Base-by-base conservation (phyloP, 805 yeast species). In the Yarrowia sp. region DNA sequence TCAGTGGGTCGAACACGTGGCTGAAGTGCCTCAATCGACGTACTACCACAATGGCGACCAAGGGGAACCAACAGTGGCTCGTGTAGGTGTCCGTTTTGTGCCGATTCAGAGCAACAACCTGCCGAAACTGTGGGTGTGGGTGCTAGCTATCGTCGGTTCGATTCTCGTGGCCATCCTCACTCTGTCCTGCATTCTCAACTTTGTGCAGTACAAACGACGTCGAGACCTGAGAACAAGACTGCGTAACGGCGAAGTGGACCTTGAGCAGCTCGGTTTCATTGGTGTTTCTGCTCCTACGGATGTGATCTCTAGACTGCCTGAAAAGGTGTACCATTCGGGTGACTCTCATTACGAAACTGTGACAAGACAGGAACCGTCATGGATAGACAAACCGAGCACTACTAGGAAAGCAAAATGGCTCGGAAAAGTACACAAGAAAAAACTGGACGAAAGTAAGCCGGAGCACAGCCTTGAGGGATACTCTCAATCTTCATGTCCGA, bases 401-500 rank as follows among this genome's bases (percentile, higher is more conserved):
- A 26, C 16, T 49, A 2, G 12, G 16, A 36, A 36, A 22, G 8
- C 42, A 9, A 61, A 22, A 7, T 59, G 53, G 45, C 43, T 43
- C 9, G 43, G 43, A 2, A 16, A 35, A 16, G 9, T 22, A 10
- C 4, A 8, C 19, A 53, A 40, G 19, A 38, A 40, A 5, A n/a
- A 40, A 10, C 9, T 14, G 36, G 40, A 53, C 5, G 36, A 40
- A 8, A 12, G 36, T 8, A 40, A 38, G 15, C 59, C 59, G 1
- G 36, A 53, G 14, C 55, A 26, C 5, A n/a, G 49, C 36, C 45
- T 61, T 8, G 67, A 48, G 16, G 68, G 68, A 3, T 65, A 52
- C 36, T 65, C 68, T 0, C 68, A 72, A 16, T 58, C 69, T 14
- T 76, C 82, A 1, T 91, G 97, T 81, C 92, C 95, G 12, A 90